Conservation (phyloP, 805 yeast genomes). For the Myxozyma neglecta region DNA sequence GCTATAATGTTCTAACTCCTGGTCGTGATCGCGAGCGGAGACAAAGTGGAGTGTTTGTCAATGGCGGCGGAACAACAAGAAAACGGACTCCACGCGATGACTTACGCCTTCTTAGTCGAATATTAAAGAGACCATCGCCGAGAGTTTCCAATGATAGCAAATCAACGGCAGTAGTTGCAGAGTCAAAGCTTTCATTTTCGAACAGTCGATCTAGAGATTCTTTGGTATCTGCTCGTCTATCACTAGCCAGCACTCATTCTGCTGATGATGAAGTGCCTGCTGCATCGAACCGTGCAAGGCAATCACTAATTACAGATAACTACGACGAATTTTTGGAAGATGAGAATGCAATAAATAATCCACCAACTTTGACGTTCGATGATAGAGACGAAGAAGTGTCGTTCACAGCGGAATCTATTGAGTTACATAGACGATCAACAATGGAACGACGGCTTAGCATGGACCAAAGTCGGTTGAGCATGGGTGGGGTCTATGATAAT, state of each 20-base stretch:
- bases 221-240: background rate
- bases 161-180: background rate
- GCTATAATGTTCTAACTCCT: conserved; percentile 24
- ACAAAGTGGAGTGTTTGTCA: background rate
- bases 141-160: no score
- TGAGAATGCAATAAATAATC: background rate
- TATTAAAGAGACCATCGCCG: conserved; percentile 3
- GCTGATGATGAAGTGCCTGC: background rate
- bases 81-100: conserved; percentile 29
- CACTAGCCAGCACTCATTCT: background rate
- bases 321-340: background rate
- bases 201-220: background rate
- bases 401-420: background rate
- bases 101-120: conserved; percentile 22
- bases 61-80: conserved; percentile 1
- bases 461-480: conserved; percentile 10
- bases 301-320: background rate
- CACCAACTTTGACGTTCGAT: background rate
- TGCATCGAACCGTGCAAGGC: background rate
- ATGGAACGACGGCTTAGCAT: conserved; percentile 8
- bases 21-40: conserved; percentile 22
- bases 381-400: background rate
- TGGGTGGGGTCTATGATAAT: background rate
- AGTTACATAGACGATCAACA: conserved; percentile 1
- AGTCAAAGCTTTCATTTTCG: background rate